Base-by-base conservation (phyloP, 2,329 filamentous ascomycete species). In the Fonsecaea monophora region DNA sequence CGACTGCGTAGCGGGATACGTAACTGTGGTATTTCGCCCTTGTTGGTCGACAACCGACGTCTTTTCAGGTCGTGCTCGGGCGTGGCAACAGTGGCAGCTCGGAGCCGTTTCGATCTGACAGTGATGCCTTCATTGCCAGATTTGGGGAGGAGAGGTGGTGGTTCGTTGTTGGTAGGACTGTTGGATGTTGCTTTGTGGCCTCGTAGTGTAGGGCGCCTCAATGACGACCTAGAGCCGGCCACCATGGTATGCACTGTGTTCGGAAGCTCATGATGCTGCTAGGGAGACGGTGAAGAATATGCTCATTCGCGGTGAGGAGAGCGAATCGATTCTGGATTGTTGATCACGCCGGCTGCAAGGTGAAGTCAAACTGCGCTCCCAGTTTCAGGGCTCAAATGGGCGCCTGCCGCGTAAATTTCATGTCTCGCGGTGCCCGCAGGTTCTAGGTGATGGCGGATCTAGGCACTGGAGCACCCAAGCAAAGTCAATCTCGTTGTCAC, bases 211-310 rank as follows among this genome's bases (percentile, higher is more conserved):
- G 71, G 70, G 68, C 73, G 74, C 62, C 74, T 73, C 65, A 73
- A 71, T 57, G 74, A 75, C 65, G 72, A 72, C 69, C 70, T 74
- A 61, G 74, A 73, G 68, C 69, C 70, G 69, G 70, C 73, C 67
- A 74, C 74, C 74, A 76, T 76, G 62, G 64, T 73, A 71, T 68
- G 45, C 66, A 60, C 53, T 37, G 68, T 67, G 45, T 60, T 70
- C 35, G 55, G 65, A 53, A 60, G 65, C 59, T 73, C 71, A 73
- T 73, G 70, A 67, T 73, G 70, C 61, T 70, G 64, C 64, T 45
- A 53, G 58, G 30, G 60, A 48, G 45, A 42, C 65, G 42, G 42
- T n/a, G 34, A 48, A 5, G 45, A 54, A 57, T 50, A 53, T 18
- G 34, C 58, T 54, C 60, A 58, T 60, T 37, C 60, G 60, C 59